Percentiles rank a stretch among this genome's conserved stretches.
Conservation (phyloP, 2,329 filamentous ascomycete species). For the Diaporthe citrichinensis region DNA sequence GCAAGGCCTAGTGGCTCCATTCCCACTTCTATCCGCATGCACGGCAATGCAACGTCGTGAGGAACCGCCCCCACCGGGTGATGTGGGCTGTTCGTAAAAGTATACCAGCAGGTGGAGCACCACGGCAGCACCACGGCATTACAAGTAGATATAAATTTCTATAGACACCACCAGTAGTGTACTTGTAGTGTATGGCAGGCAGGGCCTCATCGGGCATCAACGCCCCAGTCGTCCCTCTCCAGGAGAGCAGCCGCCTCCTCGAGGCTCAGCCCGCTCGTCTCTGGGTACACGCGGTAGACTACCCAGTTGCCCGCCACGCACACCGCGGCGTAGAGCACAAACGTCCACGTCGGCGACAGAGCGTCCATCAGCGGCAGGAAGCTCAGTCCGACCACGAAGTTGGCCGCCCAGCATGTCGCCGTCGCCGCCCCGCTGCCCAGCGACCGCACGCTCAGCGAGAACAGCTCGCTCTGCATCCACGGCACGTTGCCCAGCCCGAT, state of each 20-base stretch:
- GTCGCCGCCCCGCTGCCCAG: constrained; percentile 81
- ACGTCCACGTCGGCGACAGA: constrained; percentile 81
- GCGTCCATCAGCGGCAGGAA: constrained; percentile 90
- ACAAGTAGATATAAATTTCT: background rate
- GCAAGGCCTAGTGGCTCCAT: constrained; percentile 22
- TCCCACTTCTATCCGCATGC: constrained; percentile 36
- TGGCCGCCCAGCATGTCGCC: constrained; percentile 88
- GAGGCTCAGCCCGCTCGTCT: constrained; percentile 84
- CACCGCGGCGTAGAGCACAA: constrained; percentile 82
- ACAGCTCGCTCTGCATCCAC: constrained; percentile 96
- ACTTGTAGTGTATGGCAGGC: background rate
- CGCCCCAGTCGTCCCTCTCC: constrained; percentile 80
- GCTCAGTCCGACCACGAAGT: constrained; percentile 87
- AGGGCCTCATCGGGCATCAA: background rate
- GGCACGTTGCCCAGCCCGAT: constrained; percentile 92
- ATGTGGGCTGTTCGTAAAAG: constrained; percentile 7
- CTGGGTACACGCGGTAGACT: constrained; percentile 85
- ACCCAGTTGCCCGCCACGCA: constrained; percentile 77
- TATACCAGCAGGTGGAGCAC: background rate
- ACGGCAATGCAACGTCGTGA: constrained; percentile 21
- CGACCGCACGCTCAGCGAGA: constrained; percentile 81
- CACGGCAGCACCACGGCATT: background rate
- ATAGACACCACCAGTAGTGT: background rate
- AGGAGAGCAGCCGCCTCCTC: constrained; percentile 84
- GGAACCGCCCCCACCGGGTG: background rate